phyloP scores from a whole-genome alignment of 2,329 filamentous ascomycete species.

The Colletotrichum viniferum region DNA sequence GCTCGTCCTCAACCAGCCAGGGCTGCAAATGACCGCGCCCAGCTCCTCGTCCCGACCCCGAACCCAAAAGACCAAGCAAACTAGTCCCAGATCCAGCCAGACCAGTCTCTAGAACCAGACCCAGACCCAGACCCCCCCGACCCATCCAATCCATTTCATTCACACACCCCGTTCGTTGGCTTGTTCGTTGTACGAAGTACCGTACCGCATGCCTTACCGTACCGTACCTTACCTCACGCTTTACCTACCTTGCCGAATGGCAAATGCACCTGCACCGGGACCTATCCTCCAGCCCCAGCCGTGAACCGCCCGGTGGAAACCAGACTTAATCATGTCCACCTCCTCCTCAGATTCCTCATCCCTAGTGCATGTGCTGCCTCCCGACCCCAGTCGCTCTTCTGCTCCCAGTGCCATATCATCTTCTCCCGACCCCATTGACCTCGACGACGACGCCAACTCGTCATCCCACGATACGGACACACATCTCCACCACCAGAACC shows the following conservation, averaged over 20 bases:
- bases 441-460: slow-evolving; percentile 7
- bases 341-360: slow-evolving; percentile 16
- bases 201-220: background rate
- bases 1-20: background rate
- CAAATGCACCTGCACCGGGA: background rate
- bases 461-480: background rate
- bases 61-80: background rate
- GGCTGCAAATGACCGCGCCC: slow-evolving; percentile 13
- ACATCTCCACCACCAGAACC: background rate
- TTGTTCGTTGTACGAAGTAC: background rate
- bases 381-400: slow-evolving; percentile 4
- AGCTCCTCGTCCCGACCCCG: slow-evolving; percentile 1
- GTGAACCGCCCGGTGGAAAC: slow-evolving; percentile 10
- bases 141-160: background rate
- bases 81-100: background rate
- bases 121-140: background rate
- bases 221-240: background rate
- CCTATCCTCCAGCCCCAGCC: slow-evolving; percentile 12
- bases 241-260: background rate
- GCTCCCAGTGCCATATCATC: slow-evolving; percentile 14
- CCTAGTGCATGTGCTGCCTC: slow-evolving; percentile 22
- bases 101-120: background rate
- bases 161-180: background rate
- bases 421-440: slow-evolving; percentile 16
- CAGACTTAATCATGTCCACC: slow-evolving; percentile 20